Evolutionary conservation across 805 yeast species (phyloP).

Genomic region (Jamesozyma jinghongensis): DNA sequence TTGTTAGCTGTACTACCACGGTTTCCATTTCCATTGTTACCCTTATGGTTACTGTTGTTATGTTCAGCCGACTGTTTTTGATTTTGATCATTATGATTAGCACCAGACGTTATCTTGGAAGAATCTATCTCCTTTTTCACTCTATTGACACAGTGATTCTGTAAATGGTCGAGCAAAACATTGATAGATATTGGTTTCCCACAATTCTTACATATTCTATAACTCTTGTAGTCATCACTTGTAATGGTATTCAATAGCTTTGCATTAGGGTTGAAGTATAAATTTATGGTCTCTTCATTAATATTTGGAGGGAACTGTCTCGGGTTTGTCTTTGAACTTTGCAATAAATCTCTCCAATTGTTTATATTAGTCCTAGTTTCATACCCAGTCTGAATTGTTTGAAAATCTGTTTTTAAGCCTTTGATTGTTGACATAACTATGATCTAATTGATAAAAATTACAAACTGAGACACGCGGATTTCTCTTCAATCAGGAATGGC

Average conservation of each 20-base stretch:
- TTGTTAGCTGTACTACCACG: background rate
- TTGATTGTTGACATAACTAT: background rate
- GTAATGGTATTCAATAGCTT: constrained; percentile 5
- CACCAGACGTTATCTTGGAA: background rate
- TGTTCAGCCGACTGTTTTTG: background rate
- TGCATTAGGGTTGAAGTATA: constrained; percentile 19
- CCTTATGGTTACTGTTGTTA: background rate
- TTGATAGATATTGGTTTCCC: constrained; percentile 24
- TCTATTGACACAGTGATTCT: constrained; percentile 15
- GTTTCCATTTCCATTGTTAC: constrained; percentile 5
- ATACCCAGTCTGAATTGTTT: background rate
- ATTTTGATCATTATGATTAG: constrained; percentile 1
- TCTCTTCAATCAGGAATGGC: no score
- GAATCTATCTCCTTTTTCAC: constrained; percentile 1
- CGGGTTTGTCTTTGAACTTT: background rate
- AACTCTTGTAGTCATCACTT: constrained; percentile 6
- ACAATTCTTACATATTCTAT: constrained; percentile 28
- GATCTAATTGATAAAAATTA: background rate
- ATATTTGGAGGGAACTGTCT: constrained; percentile 4
- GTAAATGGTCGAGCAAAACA: constrained; percentile 24
- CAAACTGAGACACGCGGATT: no score
- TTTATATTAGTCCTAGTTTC: background rate
- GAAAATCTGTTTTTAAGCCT: constrained; percentile 1
- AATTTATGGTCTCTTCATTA: constrained; percentile 9
- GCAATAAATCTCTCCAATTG: constrained; percentile 17